These are phyloP conservation scores for Pichia sp. DNA, from an alignment of 1,139 yeast genomes.

Conservation along the genomic window DNA sequence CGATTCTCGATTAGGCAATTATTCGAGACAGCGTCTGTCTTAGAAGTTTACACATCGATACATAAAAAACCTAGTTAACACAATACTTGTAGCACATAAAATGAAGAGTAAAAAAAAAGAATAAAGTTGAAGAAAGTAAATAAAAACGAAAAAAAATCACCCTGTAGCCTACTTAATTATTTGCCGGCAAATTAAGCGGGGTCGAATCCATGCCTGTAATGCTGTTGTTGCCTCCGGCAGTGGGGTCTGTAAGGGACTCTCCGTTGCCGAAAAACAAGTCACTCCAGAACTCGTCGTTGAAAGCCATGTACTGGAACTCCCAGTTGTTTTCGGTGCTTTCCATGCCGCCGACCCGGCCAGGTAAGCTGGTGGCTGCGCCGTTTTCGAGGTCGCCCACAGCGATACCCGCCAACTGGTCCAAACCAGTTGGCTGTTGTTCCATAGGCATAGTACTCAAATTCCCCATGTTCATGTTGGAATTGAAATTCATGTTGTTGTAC, in stretches of 20 bases:
- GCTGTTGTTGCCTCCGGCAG: not conserved
- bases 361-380: not conserved
- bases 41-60: no score
- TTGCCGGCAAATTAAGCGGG: not conserved
- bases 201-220: not conserved
- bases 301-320: conserved; percentile 34
- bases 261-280: conserved; percentile 31
- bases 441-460: not conserved
- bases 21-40: not conserved
- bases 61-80: no score
- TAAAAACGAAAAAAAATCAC: no score
- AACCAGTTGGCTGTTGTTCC: not conserved
- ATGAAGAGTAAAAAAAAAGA: no score
- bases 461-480: not conserved
- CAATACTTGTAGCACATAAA: no score
- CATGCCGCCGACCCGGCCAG: not conserved
- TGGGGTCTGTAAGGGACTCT: conserved; percentile 13
- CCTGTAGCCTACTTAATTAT: not conserved
- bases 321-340: conserved; percentile 15
- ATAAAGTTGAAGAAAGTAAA: no score
- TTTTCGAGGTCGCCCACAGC: not conserved
- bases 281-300: conserved; percentile 42
- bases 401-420: not conserved
- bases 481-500: not conserved
- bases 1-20: not conserved